phyloP scores from a whole-genome alignment of 2,329 filamentous ascomycete species.

The Cercospora nicotianae region DNA sequence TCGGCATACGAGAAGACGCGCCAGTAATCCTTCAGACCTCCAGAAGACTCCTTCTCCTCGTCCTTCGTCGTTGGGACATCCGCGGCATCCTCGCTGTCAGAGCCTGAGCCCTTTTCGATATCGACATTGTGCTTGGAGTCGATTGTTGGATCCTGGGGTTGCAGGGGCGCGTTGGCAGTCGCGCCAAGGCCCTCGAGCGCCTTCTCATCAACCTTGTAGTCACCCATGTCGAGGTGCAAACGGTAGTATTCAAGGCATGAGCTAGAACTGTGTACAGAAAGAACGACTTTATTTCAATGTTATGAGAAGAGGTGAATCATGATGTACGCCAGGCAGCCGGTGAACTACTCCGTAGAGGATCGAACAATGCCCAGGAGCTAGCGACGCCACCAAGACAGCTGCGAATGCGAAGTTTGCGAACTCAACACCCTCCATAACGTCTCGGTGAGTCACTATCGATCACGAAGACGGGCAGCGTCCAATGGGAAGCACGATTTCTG shows the following conservation, averaged over 20 bases:
- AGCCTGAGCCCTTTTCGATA: constrained; percentile 10
- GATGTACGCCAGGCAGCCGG: neutral
- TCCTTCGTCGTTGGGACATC: constrained; percentile 2
- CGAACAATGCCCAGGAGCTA: constrained; percentile 1
- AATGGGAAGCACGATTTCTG: neutral
- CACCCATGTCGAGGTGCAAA: constrained; percentile 8
- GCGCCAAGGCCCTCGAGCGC: constrained; percentile 10
- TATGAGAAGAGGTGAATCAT: neutral
- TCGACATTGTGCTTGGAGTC: constrained; percentile 11
- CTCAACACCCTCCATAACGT: neutral
- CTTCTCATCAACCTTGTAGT: constrained; percentile 17
- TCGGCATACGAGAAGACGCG: constrained; percentile 40
- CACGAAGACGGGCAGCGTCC: neutral
- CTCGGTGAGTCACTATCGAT: neutral
- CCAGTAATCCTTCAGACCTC: constrained; percentile 27
- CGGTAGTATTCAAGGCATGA: neutral
- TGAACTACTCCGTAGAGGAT: neutral
- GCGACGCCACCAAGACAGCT: neutral
- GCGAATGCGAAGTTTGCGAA: neutral
- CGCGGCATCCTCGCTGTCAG: constrained; percentile 13
- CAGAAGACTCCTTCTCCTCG: constrained; percentile 19
- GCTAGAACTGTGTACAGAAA: neutral
- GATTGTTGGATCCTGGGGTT: constrained; percentile 1
- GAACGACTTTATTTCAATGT: neutral
- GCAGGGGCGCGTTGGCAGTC: constrained; percentile 10